Percentiles rank a stretch among this genome's conserved stretches.
phyloP scores from a whole-genome alignment of 1,139 yeast genomes.

The Kodamaea alishanica region DNA sequence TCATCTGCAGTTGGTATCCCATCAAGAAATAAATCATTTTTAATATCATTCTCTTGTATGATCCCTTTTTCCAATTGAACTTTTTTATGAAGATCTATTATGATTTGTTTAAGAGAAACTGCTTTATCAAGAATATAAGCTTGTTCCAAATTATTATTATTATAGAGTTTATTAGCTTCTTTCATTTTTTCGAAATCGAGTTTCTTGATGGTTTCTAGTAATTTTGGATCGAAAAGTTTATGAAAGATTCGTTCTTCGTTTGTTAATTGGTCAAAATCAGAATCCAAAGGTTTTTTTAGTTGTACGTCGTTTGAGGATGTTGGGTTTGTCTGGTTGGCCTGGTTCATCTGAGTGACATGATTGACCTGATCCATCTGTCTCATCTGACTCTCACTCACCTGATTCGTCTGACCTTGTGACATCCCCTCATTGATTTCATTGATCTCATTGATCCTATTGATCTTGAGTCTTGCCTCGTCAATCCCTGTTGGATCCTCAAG shows the following conservation, averaged over 20 bases:
- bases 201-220: conserved; percentile 28
- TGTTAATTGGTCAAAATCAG: conserved; percentile 6
- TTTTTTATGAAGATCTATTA: conserved; percentile 26
- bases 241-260: conserved; percentile 17
- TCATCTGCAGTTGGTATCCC: conserved; percentile 14
- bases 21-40: neutral
- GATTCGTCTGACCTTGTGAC: neutral
- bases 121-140: conserved; percentile 26
- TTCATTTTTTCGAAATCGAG: conserved; percentile 28
- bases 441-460: conserved; percentile 36
- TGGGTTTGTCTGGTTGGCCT: conserved; percentile 10
- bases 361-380: conserved; percentile 5
- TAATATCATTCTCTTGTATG: conserved; percentile 16
- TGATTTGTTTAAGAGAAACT: conserved; percentile 27
- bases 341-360: conserved; percentile 3
- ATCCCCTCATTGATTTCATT: conserved; percentile 40
- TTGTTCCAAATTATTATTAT: conserved; percentile 16
- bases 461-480: conserved; percentile 3
- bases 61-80: conserved; percentile 27
- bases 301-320: neutral
- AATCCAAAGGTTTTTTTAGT: conserved; percentile 9
- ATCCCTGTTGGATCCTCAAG: neutral
- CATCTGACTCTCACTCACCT: too few relatives aligned
- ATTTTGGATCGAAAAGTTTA: conserved; percentile 29
- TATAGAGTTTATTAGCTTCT: conserved; percentile 16